Conservation (phyloP, 2,329 filamentous ascomycete species). For the Ceratocystis lukuohia region DNA sequence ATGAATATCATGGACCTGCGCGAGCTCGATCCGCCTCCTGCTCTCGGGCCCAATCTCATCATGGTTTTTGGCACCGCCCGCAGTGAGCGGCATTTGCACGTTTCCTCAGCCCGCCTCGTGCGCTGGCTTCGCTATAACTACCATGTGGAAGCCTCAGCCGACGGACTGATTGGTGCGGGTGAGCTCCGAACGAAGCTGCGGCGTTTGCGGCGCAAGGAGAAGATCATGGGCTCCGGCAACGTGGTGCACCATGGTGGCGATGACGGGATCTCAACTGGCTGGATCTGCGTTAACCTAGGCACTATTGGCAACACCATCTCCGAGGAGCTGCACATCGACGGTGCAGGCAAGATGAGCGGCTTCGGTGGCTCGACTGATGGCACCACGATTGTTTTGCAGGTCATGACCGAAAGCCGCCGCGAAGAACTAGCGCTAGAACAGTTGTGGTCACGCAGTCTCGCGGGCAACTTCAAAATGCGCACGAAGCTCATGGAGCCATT, state of each 20-base stretch:
- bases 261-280: conserved; percentile 82
- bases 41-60: conserved; percentile 73
- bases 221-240: conserved; percentile 60
- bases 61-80: conserved; percentile 89
- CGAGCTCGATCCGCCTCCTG: conserved; percentile 68
- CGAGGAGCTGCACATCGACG: conserved; percentile 34
- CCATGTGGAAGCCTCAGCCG: conserved; percentile 62
- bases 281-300: conserved; percentile 89
- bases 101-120: conserved; percentile 78
- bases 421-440: conserved; percentile 40
- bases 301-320: conserved; percentile 45
- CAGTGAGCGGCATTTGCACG: conserved; percentile 84
- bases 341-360: conserved; percentile 52
- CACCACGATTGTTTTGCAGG: conserved; percentile 43
- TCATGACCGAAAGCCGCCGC: conserved; percentile 42
- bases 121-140: conserved; percentile 67
- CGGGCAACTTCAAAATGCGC: conserved; percentile 25
- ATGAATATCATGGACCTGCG: conserved; percentile 72
- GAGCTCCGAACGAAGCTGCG: conserved; percentile 80
- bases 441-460: conserved; percentile 35
- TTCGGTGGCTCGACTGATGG: conserved; percentile 46
- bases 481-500: conserved; percentile 20
- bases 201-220: conserved; percentile 66
- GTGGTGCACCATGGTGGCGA: conserved; percentile 54
- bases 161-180: conserved; percentile 77